These are phyloP conservation scores for Psilocybe sp. DNA, from an alignment of 768 basidiomycete species.

Conservation along the genomic window DNA sequence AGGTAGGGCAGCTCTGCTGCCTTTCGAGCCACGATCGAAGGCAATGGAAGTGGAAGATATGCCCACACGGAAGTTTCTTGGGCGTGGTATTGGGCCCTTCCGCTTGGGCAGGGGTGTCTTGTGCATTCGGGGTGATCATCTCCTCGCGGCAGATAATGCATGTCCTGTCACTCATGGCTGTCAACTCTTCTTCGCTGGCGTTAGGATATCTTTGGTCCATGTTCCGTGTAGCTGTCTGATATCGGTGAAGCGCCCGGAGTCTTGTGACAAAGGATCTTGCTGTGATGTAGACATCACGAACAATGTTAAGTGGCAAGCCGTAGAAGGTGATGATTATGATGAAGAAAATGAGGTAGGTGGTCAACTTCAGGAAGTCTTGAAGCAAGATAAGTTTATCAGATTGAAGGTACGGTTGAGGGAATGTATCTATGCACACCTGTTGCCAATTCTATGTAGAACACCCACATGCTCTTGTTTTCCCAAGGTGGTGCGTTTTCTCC, in stretches of 20 bases:
- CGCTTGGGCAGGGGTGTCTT: conserved; percentile 25
- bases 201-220: conserved; percentile 97
- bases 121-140: conserved; percentile 53
- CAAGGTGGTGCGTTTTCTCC: conserved; percentile 87
- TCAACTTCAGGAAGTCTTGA: conserved; percentile 88
- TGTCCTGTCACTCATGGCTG: conserved; percentile 79
- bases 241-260: conserved; percentile 84
- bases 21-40: conserved; percentile 96
- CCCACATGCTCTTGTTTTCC: conserved; percentile 98
- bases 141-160: conserved; percentile 99
- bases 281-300: conserved; percentile 96
- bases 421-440: conserved; percentile 54
- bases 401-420: conserved; percentile 1
- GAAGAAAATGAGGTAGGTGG: conserved; percentile 93
- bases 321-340: conserved; percentile 91
- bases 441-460: conserved; percentile 89
- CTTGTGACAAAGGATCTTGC: conserved; percentile 89
- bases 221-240: conserved; percentile 90
- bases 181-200: conserved; percentile 83
- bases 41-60: conserved; percentile 98
- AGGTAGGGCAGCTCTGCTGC: conserved; percentile 98
- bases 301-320: conserved; percentile 92
- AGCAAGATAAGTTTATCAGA: conserved; percentile 4
- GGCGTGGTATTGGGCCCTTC: conserved; percentile 93
- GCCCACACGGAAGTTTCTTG: conserved; percentile 95